Conservation (phyloP, 2,329 filamentous ascomycete genomes). For the Amauroascus niger region DNA sequence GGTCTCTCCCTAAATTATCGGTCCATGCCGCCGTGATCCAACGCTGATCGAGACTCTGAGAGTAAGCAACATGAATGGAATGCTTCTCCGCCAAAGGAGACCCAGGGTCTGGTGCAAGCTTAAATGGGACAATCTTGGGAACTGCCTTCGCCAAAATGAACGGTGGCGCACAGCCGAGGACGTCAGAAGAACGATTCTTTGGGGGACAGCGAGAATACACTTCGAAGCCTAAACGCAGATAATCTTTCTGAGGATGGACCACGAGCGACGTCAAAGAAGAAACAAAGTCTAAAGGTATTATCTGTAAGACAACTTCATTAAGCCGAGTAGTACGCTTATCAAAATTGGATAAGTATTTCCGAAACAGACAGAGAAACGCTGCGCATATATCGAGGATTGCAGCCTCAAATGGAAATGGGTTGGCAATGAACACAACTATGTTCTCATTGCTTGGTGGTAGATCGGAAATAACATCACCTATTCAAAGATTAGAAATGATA, state of each 20-base stretch:
- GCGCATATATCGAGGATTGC: conserved; percentile 45
- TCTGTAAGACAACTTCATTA: conserved; percentile 48
- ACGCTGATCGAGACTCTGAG: conserved; percentile 44
- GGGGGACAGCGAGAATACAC: conserved; percentile 51
- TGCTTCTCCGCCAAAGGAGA: conserved; percentile 50
- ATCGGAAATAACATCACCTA: conserved; percentile 30
- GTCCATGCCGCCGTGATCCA: conserved; percentile 54
- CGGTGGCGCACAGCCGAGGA: conserved; percentile 43
- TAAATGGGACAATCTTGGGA: conserved; percentile 48
- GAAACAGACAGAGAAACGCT: conserved; percentile 49
- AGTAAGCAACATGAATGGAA: conserved; percentile 51
- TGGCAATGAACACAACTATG: conserved; percentile 51
- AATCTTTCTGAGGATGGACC: conserved; percentile 41
- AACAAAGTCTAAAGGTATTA: conserved; percentile 48
- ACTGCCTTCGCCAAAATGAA: conserved; percentile 45
- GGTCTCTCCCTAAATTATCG: conserved; percentile 47
- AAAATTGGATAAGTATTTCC: conserved; percentile 41
- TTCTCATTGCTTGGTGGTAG: conserved; percentile 30
- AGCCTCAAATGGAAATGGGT: conserved; percentile 43
- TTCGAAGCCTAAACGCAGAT: conserved; percentile 45
- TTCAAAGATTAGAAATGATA: conserved; percentile 15
- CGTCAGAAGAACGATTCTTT: conserved; percentile 26
- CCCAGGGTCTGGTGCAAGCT: conserved; percentile 42
- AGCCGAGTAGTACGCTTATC: conserved; percentile 26
- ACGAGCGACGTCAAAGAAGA: conserved; percentile 44